Base-by-base conservation (phyloP, 352 stramenopile genomes). In the Pythium aquatile region DNA sequence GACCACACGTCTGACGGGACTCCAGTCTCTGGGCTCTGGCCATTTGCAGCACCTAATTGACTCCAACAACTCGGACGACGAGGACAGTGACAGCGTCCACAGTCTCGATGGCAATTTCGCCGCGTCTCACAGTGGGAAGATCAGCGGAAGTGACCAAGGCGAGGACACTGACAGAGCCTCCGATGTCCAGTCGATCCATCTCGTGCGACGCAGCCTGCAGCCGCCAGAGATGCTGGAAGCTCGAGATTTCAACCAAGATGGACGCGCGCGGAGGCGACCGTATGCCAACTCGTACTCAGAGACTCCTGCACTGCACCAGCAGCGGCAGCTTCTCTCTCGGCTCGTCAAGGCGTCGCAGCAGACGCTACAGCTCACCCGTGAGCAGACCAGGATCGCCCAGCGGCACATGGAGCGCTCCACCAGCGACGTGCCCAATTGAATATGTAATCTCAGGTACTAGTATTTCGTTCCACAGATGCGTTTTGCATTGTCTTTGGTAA, bases 281-380 rank as follows among this genome's bases (percentile, higher is more conserved):
- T 39, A 56, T 17, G 56, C 48, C 4, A 20, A 68, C 20, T 55
- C 69, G 37, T 73, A 69, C 52, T 42, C 65, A 14, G 68, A 73
- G 16, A 63, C 73, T 11, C 61, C 70, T 28, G 61, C 37, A 37
- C 28, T 29, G 29, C 17, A 73, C 7, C 16, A 54, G 35, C 69
- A 84, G 37, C 63, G 70, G 29, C 72, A 81, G 57, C 66, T 85
- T 0, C 70, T 83, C 53, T 58, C 72, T 35, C 63, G 76, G 2
- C 69, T 87, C 30, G 17, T 81, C 53, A 64, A 81, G 46, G 76
- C 73, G 1, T 74, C 68, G 10, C 4, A 87, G 32, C 69, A 62
- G n/a, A 87, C 78, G 11, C 73, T 77, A 40, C 55, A 72, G 39
- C 52, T 83, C 59, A 73, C 78, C 7, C 63, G 40, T 62, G 74